Conservation (phyloP, 345 rosid genomes). For the Pugionium dolabratum region DNA sequence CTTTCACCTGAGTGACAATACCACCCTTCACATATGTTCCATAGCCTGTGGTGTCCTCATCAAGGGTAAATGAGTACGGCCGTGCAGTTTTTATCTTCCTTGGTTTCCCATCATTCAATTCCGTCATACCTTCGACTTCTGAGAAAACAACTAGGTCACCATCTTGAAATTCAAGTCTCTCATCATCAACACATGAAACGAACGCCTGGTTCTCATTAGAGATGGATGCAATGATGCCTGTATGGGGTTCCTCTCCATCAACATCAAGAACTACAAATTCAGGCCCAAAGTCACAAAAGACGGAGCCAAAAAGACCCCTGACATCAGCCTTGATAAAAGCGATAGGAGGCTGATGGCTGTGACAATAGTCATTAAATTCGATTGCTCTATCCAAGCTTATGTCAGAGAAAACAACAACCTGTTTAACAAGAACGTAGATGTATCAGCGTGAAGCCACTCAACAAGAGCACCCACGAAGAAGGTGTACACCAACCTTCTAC, state of each 20-base stretch:
- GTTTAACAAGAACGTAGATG: conserved; percentile 38
- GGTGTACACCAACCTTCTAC: conserved; percentile 1
- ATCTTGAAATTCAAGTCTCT: conserved; percentile 94
- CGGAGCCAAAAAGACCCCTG: conserved; percentile 95
- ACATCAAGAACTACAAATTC: conserved; percentile 86
- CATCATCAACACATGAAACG: conserved; percentile 93
- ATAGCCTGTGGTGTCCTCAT: conserved; percentile 75
- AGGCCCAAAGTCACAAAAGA: conserved; percentile 98
- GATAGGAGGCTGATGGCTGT: conserved; percentile 81
- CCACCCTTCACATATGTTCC: conserved; percentile 85
- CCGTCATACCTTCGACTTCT: conserved; percentile 93
- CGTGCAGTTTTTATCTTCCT: conserved; percentile 83
- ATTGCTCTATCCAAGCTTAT: conserved; percentile 70
- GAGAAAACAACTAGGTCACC: conserved; percentile 96
- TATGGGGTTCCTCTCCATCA: conserved; percentile 94
- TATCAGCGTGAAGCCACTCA: conserved; percentile 13
- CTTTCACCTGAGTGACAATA: conserved; percentile 93
- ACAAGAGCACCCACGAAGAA: conserved; percentile 9
- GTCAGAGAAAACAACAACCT: conserved; percentile 95
- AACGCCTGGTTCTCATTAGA: conserved; percentile 86
- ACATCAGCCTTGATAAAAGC: conserved; percentile 90
- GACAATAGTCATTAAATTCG: conserved; percentile 86
- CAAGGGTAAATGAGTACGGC: conserved; percentile 87
- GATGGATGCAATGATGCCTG: conserved; percentile 93
- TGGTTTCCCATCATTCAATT: conserved; percentile 92